Conservation (phyloP, 2,329 filamentous ascomycete species). For the Nemania serpens region DNA sequence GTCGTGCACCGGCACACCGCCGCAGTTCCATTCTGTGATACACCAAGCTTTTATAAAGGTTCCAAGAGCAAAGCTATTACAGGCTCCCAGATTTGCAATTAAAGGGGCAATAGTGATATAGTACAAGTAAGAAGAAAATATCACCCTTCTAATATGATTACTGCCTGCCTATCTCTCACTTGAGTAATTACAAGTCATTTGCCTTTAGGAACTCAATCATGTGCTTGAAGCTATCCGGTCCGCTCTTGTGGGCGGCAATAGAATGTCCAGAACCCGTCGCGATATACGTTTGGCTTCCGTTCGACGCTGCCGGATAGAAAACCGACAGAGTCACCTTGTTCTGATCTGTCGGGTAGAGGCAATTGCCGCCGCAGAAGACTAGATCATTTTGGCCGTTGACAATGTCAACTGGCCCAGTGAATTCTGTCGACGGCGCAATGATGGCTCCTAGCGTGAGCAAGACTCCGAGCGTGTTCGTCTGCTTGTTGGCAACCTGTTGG, state of each 20-base stretch:
- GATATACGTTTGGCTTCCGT: constrained; percentile 29
- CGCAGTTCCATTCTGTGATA: too few relatives aligned
- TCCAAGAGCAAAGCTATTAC: too few relatives aligned
- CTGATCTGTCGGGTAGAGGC: constrained; percentile 31
- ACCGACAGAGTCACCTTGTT: constrained; percentile 17
- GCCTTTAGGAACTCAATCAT: constrained; percentile 32
- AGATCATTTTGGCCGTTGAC: constrained; percentile 35
- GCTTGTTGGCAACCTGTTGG: constrained; percentile 30
- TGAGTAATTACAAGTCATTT: constrained; percentile 24
- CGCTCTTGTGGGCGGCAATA: constrained; percentile 33
- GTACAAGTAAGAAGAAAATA: neutral
- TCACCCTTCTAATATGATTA: neutral
- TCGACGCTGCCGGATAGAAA: constrained; percentile 30
- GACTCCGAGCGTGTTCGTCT: constrained; percentile 32
- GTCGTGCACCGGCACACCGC: too few relatives aligned
- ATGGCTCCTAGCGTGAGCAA: constrained; percentile 29
- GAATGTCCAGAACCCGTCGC: constrained; percentile 28
- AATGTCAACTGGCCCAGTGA: constrained; percentile 31
- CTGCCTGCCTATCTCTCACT: neutral
- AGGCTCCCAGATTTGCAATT: too few relatives aligned
- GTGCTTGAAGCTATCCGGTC: constrained; percentile 32
- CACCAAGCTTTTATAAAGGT: too few relatives aligned
- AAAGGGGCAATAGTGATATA: too few relatives aligned
- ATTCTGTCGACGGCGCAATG: constrained; percentile 27
- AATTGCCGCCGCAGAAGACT: constrained; percentile 34